Percentiles rank a stretch among this genome's conserved stretches.
Evolutionary conservation across 106 monocot genomes (phyloP).

Genomic region (Ottelia alismoides): DNA sequence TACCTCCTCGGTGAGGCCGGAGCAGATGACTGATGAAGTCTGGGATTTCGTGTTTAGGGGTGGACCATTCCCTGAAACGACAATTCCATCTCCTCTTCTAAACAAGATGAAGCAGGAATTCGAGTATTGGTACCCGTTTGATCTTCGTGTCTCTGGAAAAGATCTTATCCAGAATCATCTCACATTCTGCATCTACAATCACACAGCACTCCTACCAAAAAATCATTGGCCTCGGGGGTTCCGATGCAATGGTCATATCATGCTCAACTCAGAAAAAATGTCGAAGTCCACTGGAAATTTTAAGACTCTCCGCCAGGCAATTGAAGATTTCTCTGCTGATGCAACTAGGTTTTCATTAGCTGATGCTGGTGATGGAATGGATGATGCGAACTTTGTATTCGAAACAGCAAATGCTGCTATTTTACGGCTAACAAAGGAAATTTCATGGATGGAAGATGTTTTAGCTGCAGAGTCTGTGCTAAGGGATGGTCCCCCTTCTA

Average conservation of each 20-base stretch:
- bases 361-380: constrained; percentile 90
- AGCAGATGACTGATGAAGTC: constrained; percentile 80
- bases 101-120: constrained; percentile 80
- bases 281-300: constrained; percentile 94
- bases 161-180: constrained; percentile 92
- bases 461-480: constrained; percentile 48
- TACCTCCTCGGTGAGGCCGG: constrained; percentile 37
- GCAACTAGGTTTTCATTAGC: constrained; percentile 84
- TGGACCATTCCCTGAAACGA: constrained; percentile 35
- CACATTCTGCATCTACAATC: constrained; percentile 86
- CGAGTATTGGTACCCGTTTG: constrained; percentile 96
- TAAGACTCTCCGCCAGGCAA: constrained; percentile 63
- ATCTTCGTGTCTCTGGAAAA: constrained; percentile 88
- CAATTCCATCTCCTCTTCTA: constrained; percentile 39
- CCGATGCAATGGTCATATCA: constrained; percentile 91
- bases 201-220: constrained; percentile 59
- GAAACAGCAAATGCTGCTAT: constrained; percentile 93
- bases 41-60: constrained; percentile 72
- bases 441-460: constrained; percentile 84
- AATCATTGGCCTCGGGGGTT: constrained; percentile 79
- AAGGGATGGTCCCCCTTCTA: constrained; percentile 31
- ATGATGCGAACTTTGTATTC: constrained; percentile 86
- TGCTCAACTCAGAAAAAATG: constrained; percentile 98
- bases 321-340: constrained; percentile 73
- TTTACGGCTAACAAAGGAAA: constrained; percentile 74